phyloP scores from a whole-genome alignment of 208 protist species.

The Acanthamoeba healyi region DNA sequence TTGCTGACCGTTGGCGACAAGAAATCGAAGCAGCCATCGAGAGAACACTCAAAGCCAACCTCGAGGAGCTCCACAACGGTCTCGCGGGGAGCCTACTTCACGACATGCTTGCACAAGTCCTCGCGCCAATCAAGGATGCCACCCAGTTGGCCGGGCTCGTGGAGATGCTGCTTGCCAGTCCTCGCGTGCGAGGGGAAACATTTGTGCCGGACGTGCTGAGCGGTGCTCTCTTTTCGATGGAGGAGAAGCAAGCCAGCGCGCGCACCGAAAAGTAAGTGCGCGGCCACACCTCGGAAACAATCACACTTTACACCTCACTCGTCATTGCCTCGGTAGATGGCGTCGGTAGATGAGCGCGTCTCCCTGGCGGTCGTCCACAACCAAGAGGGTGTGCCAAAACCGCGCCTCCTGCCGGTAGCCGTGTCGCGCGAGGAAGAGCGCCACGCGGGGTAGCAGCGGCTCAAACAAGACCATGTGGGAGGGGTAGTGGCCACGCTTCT shows the following conservation, averaged over 20 bases:
- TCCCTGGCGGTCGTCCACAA: not conserved
- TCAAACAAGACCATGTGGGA: constrained; percentile 21
- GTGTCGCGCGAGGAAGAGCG: not conserved
- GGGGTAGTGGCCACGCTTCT: not conserved
- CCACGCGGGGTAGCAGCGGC: not conserved
- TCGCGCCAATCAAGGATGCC: not conserved
- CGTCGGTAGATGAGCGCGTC: constrained; percentile 5
- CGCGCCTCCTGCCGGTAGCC: constrained; percentile 12
- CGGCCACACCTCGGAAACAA: too few species aligned
- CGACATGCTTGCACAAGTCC: not conserved
- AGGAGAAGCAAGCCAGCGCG: not conserved
- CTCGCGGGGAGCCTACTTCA: not conserved
- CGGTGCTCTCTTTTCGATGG: not conserved
- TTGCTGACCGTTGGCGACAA: not conserved
- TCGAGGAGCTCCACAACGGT: not conserved
- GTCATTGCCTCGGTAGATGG: not conserved
- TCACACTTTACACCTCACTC: too few species aligned
- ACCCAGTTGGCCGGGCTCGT: not conserved
- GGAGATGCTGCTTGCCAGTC: not conserved
- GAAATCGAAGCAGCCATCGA: not conserved
- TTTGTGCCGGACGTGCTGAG: not conserved
- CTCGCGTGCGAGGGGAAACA: not conserved
- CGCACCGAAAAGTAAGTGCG: not conserved
- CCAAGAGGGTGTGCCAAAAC: constrained; percentile 35
- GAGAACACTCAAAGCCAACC: not conserved